Evolutionary conservation across 2,329 filamentous ascomycete genomes (phyloP).

Genomic region (Bipolaris oryzae): DNA sequence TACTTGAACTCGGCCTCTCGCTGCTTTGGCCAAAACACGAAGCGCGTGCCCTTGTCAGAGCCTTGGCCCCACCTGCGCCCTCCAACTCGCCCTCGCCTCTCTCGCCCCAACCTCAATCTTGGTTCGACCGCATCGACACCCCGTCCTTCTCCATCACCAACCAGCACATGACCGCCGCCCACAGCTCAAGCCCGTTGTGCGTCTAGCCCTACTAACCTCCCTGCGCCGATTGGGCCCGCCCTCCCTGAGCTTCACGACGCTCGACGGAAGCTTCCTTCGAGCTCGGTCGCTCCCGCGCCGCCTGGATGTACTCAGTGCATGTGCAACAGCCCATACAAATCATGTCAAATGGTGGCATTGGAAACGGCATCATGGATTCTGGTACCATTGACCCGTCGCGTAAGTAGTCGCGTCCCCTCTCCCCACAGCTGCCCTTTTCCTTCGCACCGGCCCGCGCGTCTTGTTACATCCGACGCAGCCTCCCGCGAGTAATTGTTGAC

Average conservation of each 20-base stretch:
- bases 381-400: conserved; percentile 51
- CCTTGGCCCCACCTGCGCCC: conserved; percentile 14
- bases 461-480: conserved; percentile 45
- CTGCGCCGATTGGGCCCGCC: conserved; percentile 30
- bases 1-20: background rate
- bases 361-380: conserved; percentile 50
- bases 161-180: conserved; percentile 11
- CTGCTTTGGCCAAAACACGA: background rate
- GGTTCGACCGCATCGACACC: conserved; percentile 15
- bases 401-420: conserved; percentile 14
- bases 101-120: conserved; percentile 9
- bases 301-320: conserved; percentile 52
- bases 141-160: conserved; percentile 6
- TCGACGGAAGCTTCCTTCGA: conserved; percentile 31
- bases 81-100: background rate
- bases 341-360: conserved; percentile 49
- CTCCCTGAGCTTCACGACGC: conserved; percentile 20
- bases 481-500: conserved; percentile 33
- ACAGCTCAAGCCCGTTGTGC: conserved; percentile 20
- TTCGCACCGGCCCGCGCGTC: conserved; percentile 22
- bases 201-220: conserved; percentile 16
- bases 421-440: background rate
- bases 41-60: conserved; percentile 13
- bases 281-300: conserved; percentile 44
- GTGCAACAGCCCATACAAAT: conserved; percentile 38